Evolutionary conservation across 2,329 filamentous ascomycete genomes (phyloP).

Genomic region (Hypocreales sp.): DNA sequence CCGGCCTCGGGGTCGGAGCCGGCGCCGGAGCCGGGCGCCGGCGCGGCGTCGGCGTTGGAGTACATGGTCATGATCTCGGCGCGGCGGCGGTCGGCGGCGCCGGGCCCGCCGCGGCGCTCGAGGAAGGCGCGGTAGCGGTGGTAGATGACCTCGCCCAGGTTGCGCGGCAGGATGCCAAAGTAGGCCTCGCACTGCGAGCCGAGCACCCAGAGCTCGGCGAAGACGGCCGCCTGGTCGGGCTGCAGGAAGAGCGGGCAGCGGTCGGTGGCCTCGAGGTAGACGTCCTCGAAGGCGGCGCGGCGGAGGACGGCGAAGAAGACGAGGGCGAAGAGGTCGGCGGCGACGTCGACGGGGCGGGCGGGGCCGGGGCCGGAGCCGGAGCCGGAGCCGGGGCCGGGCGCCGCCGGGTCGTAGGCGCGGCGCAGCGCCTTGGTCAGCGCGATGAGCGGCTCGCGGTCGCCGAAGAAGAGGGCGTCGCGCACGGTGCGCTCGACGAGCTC

Average conservation of each 20-base stretch:
- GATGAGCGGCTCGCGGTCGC: slow-evolving; percentile 16
- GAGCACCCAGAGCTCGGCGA: slow-evolving; percentile 46
- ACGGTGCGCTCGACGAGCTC: slow-evolving; percentile 11
- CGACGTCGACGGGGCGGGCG: slow-evolving; percentile 21
- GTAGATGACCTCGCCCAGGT: slow-evolving; percentile 27
- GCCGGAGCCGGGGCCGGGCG: slow-evolving; percentile 5
- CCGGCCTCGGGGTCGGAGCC: neutral
- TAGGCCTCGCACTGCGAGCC: slow-evolving; percentile 48
- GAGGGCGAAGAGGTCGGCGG: slow-evolving; percentile 38
- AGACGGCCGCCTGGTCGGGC: slow-evolving; percentile 46
- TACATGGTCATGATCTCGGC: slow-evolving; percentile 19
- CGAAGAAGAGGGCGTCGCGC: slow-evolving; percentile 13
- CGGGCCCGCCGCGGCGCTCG: slow-evolving; percentile 10
- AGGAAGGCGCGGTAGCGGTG: slow-evolving; percentile 14
- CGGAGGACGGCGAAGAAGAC: slow-evolving; percentile 41
- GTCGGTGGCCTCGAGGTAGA: slow-evolving; percentile 47
- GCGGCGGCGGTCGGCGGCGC: slow-evolving; percentile 8
- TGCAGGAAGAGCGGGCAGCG: slow-evolving; percentile 47
- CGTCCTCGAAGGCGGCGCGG: slow-evolving; percentile 42
- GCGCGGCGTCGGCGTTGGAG: slow-evolving; percentile 10
- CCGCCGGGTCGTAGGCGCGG: slow-evolving; percentile 12
- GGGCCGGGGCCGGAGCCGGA: too few relatives aligned
- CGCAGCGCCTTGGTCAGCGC: slow-evolving; percentile 20
- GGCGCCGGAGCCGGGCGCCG: neutral
- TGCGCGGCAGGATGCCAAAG: slow-evolving; percentile 37